phyloP scores from a whole-genome alignment of 139 green algal species.

The Klebsormidium nitens region DNA sequence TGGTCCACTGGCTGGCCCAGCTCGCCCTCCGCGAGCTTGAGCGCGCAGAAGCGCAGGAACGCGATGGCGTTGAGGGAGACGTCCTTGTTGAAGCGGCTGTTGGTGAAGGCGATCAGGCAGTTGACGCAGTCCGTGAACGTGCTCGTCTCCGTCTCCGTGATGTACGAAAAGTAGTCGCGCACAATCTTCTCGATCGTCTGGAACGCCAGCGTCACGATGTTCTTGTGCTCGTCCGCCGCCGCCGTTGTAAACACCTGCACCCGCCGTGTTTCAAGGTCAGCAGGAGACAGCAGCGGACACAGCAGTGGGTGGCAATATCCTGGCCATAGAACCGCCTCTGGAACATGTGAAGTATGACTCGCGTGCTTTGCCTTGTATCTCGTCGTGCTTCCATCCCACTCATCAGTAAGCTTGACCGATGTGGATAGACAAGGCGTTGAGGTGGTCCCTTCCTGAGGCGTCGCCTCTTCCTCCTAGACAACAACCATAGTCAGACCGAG shows the following conservation, averaged over 20 bases:
- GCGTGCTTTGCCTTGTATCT: too few relatives aligned
- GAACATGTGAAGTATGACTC: too few relatives aligned
- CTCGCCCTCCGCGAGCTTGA: slow-evolving; percentile 88
- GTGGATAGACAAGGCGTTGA: too few relatives aligned
- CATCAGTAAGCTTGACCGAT: too few relatives aligned
- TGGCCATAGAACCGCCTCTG: too few relatives aligned
- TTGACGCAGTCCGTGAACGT: slow-evolving; percentile 99
- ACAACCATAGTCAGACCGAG: too few relatives aligned
- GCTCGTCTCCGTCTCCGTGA: slow-evolving; percentile 95
- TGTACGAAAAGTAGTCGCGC: slow-evolving; percentile 92
- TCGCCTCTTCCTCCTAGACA: too few relatives aligned
- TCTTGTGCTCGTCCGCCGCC: slow-evolving; percentile 50
- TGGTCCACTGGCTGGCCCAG: slow-evolving; percentile 63
- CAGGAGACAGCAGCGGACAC: too few relatives aligned
- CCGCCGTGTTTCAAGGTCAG: too few relatives aligned
- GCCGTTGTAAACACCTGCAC: slow-evolving; percentile 86
- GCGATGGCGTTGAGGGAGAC: slow-evolving; percentile 94
- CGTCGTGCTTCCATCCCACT: too few relatives aligned
- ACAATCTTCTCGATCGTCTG: slow-evolving; percentile 96
- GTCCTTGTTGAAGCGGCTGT: slow-evolving; percentile 88
- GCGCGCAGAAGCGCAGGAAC: slow-evolving; percentile 95
- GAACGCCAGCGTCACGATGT: slow-evolving; percentile 43
- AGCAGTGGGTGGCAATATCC: too few relatives aligned
- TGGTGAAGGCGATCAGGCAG: slow-evolving; percentile 98
- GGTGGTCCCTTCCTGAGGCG: too few relatives aligned